A percentile compares a stretch with the other conserved stretches of the same genome.
phyloP scores from a whole-genome alignment of 164 flowering plant species.

The Tinospora cordifolia region DNA sequence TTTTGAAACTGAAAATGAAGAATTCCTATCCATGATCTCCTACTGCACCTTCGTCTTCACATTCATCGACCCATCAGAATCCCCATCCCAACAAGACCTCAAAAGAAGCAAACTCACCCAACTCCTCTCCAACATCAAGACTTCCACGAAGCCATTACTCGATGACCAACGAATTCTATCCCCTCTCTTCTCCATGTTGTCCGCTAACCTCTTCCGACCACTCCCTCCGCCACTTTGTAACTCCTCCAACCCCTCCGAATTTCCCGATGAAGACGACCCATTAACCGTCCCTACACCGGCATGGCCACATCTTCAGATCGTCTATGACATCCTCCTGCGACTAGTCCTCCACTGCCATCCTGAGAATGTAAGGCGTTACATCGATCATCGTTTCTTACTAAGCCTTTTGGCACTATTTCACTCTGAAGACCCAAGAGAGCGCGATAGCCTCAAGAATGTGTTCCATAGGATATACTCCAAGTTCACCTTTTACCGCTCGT shows the following conservation, averaged over 20 bases:
- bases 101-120: constrained; percentile 42
- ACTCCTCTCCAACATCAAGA: constrained; percentile 34
- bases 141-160: constrained; percentile 14
- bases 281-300: constrained; percentile 22
- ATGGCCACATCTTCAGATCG: constrained; percentile 65
- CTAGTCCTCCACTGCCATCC: constrained; percentile 39
- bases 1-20: constrained; percentile 31
- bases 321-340: constrained; percentile 50
- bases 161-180: constrained; percentile 18
- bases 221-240: constrained; percentile 36
- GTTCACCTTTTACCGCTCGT: constrained; percentile 47
- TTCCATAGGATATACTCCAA: constrained; percentile 59
- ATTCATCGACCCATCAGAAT: constrained; percentile 41
- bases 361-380: constrained; percentile 22
- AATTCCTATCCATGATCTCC: constrained; percentile 40
- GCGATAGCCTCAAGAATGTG: constrained; percentile 56
- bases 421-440: constrained; percentile 62
- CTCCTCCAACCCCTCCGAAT: constrained; percentile 13
- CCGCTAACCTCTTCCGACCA: constrained; percentile 35
- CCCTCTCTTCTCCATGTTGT: constrained; percentile 27
- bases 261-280: constrained; percentile 47
- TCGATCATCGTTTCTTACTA: constrained; percentile 45
- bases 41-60: constrained; percentile 37
- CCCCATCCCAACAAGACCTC: constrained; percentile 42
- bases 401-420: constrained; percentile 51